Percentiles rank a stretch among this genome's conserved stretches.
Conservation (phyloP, 2,329 filamentous ascomycete genomes). For the Venturia oleaginea region DNA sequence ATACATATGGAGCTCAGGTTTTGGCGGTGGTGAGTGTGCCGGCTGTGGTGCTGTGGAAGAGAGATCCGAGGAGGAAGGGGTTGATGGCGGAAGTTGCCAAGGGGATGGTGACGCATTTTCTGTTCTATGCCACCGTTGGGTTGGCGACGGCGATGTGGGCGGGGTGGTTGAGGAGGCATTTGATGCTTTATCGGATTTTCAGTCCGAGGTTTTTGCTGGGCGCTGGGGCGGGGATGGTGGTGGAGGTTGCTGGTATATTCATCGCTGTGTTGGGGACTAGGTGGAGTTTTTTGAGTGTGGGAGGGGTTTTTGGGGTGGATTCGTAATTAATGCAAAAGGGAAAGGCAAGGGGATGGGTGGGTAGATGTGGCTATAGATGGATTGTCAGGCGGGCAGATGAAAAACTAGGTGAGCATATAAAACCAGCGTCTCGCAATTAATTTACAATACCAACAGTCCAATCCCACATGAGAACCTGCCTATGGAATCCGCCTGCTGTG, state of each 20-base stretch:
- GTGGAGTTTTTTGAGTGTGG: conserved; percentile 67
- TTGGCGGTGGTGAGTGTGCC: conserved; percentile 72
- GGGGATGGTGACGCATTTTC: conserved; percentile 63
- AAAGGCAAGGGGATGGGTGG: background rate
- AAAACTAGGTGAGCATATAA: too few species aligned
- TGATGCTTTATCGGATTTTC: conserved; percentile 96
- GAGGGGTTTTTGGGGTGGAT: conserved; percentile 67
- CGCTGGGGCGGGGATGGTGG: conserved; percentile 58
- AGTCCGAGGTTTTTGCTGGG: conserved; percentile 84
- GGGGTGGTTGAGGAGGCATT: conserved; percentile 74
- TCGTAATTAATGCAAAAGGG: too few species aligned
- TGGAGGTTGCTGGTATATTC: conserved; percentile 65
- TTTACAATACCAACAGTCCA: too few species aligned
- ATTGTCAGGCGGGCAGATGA: too few species aligned
- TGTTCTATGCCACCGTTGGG: conserved; percentile 75
- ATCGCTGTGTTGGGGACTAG: conserved; percentile 67
- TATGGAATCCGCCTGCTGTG: too few species aligned
- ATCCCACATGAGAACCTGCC: too few species aligned
- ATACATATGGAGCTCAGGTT: conserved; percentile 85
- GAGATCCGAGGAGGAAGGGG: conserved; percentile 56
- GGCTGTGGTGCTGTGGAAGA: conserved; percentile 80
- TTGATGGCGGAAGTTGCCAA: conserved; percentile 62
- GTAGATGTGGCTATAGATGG: too few species aligned
- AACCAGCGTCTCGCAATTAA: too few species aligned
- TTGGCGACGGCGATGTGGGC: conserved; percentile 87